A percentile compares a stretch with the other conserved stretches of the same genome.
phyloP scores from a whole-genome alignment of 2,329 filamentous ascomycete genomes.

The Arthroderma sp. region DNA sequence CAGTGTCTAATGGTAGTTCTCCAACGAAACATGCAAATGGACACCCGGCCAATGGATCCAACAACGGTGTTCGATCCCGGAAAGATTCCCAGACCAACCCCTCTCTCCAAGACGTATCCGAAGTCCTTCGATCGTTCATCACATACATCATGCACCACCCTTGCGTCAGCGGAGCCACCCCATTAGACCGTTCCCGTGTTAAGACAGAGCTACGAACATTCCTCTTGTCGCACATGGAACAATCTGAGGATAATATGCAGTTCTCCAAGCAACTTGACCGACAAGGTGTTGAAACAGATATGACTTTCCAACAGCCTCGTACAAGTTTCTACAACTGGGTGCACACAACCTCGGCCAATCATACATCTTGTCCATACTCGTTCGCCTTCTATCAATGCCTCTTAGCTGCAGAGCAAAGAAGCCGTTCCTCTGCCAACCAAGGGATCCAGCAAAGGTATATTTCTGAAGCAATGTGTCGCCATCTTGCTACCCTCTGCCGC shows the following conservation, averaged over 20 bases:
- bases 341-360: background rate
- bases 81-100: background rate
- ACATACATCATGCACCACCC: conserved; percentile 6
- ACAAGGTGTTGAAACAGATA: background rate
- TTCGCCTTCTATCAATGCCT: background rate
- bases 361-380: background rate
- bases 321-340: background rate
- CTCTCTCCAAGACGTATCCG: background rate
- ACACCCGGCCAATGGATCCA: background rate
- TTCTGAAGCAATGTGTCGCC: conserved; percentile 8
- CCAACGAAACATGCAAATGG: background rate
- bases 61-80: background rate
- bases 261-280: background rate
- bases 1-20: background rate
- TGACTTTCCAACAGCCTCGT: background rate
- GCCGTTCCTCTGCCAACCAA: background rate
- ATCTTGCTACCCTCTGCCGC: conserved; percentile 22
- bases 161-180: background rate
- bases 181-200: background rate
- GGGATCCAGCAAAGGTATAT: conserved; percentile 8
- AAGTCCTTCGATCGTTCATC: conserved; percentile 3
- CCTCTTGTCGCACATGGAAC: conserved; percentile 10
- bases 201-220: conserved; percentile 7
- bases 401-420: background rate
- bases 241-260: conserved; percentile 1